Conservation (phyloP, 2,329 filamentous ascomycete species). For the Biscogniauxia mediterranea region DNA sequence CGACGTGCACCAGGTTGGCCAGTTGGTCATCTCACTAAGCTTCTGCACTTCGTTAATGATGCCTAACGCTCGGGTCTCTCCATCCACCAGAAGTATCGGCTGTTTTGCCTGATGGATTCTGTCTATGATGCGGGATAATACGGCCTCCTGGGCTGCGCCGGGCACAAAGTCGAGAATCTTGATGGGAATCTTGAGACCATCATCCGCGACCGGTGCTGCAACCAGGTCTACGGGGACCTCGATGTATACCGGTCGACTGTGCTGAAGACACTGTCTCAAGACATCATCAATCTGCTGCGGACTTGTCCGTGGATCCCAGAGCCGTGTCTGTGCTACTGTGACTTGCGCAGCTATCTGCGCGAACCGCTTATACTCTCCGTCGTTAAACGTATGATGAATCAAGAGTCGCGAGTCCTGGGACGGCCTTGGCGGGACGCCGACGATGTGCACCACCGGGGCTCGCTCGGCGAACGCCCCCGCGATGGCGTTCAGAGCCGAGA, state of each 20-base stretch:
- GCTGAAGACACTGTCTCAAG: constrained; percentile 48
- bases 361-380: constrained; percentile 52
- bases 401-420: constrained; percentile 42
- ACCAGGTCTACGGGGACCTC: constrained; percentile 55
- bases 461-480: constrained; percentile 58
- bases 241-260: constrained; percentile 56
- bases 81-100: constrained; percentile 53
- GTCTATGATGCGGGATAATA: constrained; percentile 36
- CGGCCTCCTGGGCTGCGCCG: constrained; percentile 24
- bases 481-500: constrained; percentile 57
- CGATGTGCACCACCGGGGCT: constrained; percentile 56
- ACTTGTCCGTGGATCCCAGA: constrained; percentile 44
- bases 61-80: constrained; percentile 43
- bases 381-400: constrained; percentile 56
- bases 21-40: constrained; percentile 41
- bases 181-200: constrained; percentile 30
- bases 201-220: constrained; percentile 32
- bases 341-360: constrained; percentile 48
- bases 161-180: constrained; percentile 13
- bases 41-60: constrained; percentile 41
- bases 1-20: constrained; percentile 46
- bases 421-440: constrained; percentile 48
- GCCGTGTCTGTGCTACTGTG: constrained; percentile 47
- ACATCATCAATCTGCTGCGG: constrained; percentile 51
- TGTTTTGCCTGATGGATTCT: constrained; percentile 44